These are phyloP conservation scores for Ophiostoma pallidulum DNA, from an alignment of 2,329 filamentous ascomycete genomes.

Conservation along the genomic window DNA sequence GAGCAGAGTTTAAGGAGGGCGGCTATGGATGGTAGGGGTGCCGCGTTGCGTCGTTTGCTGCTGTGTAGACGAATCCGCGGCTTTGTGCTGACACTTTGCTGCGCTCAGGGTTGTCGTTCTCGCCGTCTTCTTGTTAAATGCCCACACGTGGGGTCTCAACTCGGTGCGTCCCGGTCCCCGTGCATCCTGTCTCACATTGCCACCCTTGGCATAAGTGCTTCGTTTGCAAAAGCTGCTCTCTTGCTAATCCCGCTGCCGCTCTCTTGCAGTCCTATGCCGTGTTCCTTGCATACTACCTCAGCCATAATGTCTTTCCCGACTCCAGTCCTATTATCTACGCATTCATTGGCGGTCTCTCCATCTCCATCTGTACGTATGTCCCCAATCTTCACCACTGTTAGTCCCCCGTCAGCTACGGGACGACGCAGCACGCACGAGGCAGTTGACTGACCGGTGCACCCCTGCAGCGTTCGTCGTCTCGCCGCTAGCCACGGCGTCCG, in stretches of 20 bases:
- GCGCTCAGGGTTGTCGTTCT: constrained; percentile 41
- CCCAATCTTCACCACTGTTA: too few relatives aligned
- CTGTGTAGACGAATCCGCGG: too few relatives aligned
- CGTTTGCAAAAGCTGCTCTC: too few relatives aligned
- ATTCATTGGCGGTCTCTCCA: constrained; percentile 65
- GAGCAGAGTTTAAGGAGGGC: constrained; percentile 43
- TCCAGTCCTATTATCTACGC: constrained; percentile 60
- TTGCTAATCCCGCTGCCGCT: neutral
- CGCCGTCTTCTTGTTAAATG: constrained; percentile 49
- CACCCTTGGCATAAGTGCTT: too few relatives aligned
- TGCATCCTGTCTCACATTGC: neutral
- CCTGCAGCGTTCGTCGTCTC: constrained; percentile 53
- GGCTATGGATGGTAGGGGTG: constrained; percentile 47
- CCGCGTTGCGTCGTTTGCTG: constrained; percentile 1
- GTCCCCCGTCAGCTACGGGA: too few relatives aligned
- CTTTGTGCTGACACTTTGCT: too few relatives aligned
- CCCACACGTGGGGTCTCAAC: constrained; percentile 68
- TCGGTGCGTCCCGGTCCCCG: too few relatives aligned
- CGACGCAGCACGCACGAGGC: too few relatives aligned
- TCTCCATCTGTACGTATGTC: constrained; percentile 37
- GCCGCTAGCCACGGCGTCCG: constrained; percentile 54
- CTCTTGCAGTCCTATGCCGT: constrained; percentile 41
- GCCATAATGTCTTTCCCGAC: constrained; percentile 50
- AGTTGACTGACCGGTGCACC: too few relatives aligned
- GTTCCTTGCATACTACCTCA: constrained; percentile 48